These are phyloP conservation scores for Xerocomus alliaceus DNA, from an alignment of 1,284 basidiomycete genomes.

Conservation along the genomic window DNA sequence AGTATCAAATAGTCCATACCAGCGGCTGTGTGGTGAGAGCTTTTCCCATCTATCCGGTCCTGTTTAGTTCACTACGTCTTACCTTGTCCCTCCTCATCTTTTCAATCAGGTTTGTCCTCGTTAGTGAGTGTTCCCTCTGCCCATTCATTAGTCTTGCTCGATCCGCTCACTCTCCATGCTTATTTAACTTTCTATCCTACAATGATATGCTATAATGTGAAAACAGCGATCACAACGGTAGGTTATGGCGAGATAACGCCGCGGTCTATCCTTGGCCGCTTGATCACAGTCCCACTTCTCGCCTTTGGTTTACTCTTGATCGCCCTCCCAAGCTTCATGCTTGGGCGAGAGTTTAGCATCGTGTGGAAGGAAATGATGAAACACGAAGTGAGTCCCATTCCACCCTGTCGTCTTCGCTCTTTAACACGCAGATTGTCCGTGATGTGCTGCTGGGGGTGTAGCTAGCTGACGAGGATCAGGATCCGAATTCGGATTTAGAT, in stretches of 20 bases:
- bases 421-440: neutral
- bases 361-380: conserved; percentile 83
- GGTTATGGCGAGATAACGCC: conserved; percentile 90
- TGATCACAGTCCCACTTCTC: conserved; percentile 84
- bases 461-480: conserved; percentile 13
- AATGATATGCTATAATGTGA: neutral
- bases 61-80: neutral
- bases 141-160: neutral
- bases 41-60: neutral
- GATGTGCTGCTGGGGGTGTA: neutral
- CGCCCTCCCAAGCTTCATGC: conserved; percentile 86
- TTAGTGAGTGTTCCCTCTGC: conserved; percentile 51
- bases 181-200: neutral
- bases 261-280: conserved; percentile 79
- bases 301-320: conserved; percentile 86
- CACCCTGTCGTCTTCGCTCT: neutral
- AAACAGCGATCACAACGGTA: conserved; percentile 78
- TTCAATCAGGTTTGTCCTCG: conserved; percentile 46
- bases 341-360: conserved; percentile 86
- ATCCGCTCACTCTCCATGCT: neutral
- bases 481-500: neutral
- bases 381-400: conserved; percentile 46
- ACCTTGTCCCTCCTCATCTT: neutral
- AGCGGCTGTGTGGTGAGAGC: conserved; percentile 69
- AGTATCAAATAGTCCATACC: conserved; percentile 69